Base-by-base conservation (phyloP, 192 early-diverging fungal genomes). In the Podila minutissima region DNA sequence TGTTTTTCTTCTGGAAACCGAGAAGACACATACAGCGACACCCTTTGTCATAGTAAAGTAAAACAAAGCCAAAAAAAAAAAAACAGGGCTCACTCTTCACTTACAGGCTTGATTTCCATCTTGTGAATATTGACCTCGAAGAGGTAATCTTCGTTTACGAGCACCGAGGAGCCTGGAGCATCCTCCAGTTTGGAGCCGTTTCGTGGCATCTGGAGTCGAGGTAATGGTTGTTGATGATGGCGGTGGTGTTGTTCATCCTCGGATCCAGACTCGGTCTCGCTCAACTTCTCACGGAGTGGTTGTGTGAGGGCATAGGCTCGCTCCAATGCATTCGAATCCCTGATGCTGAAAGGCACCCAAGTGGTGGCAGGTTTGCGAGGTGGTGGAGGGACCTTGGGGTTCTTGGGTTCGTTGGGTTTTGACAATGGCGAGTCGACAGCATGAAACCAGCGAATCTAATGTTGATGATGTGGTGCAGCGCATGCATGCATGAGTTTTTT, bases 61-160 rank as follows among this genome's bases (percentile, higher is more conserved):
- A 55, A 53, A 55, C 9, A 53, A 53, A 15, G 22, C 28, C 19
- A 55, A 26, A 55, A 20, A 55, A 7, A 41, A 37, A 37, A n/a
- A 10, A 3, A 22, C 11, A 59, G 28, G 28, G 57, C 28, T 59
- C 57, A 59, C 22, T 9, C 22, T 29, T 3, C 59, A 85, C 84
- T 69, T 71, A 85, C 84, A 4, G 84, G 81, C 64, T 71, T 87
- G 26, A 94, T 89, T 62, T 90, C 91, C 71, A 86, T 83, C 35
- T 90, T 88, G 26, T 84, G 72, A 26, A 96, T 89, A 77, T 94
- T 87, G 28, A 94, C 94, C 82, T 96, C 93, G 84, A 91, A 94
- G 33, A 96, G 77, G 69, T 90, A 79, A 68, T 96, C 94, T 67
- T 96, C 93, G 65, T 92, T 91, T 19, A 94, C 92, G 24, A 89